phyloP scores from a whole-genome alignment of 441 rosid species.

The Brassica hybrid region DNA sequence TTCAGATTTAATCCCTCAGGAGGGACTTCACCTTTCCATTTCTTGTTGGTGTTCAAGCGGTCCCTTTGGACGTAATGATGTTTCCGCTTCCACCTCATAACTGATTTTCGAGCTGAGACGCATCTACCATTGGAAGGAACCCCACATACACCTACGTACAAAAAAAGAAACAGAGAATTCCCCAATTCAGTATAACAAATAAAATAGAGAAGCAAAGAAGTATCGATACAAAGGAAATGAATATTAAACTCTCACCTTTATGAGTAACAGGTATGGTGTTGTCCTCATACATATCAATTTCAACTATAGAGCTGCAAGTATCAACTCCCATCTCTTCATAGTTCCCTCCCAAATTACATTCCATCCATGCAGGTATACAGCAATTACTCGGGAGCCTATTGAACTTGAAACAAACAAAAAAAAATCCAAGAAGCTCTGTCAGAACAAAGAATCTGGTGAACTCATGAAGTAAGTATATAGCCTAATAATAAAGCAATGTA shows the following conservation, averaged over 20 bases:
- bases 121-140: constrained; percentile 65
- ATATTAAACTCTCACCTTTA: constrained; percentile 53
- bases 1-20: constrained; percentile 46
- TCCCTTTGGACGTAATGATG: constrained; percentile 80
- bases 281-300: constrained; percentile 80
- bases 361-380: constrained; percentile 86
- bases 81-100: constrained; percentile 90
- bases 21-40: constrained; percentile 87
- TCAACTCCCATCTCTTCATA: constrained; percentile 55
- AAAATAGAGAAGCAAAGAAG: constrained; percentile 2
- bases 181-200: constrained; percentile 6
- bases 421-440: constrained; percentile 32
- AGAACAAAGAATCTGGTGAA: constrained; percentile 27
- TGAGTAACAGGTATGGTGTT: constrained; percentile 43
- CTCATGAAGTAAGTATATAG: background rate
- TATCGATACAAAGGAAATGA: background rate
- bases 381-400: constrained; percentile 76
- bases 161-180: constrained; percentile 26
- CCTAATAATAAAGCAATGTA: background rate
- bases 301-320: constrained; percentile 63
- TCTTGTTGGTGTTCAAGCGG: constrained; percentile 82
- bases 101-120: constrained; percentile 60
- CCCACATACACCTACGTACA: constrained; percentile 51
- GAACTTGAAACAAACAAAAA: constrained; percentile 55
- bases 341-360: constrained; percentile 79